phyloP scores from a whole-genome alignment of 805 yeast species.

The Zygosaccharomyces kombuchaensis region DNA sequence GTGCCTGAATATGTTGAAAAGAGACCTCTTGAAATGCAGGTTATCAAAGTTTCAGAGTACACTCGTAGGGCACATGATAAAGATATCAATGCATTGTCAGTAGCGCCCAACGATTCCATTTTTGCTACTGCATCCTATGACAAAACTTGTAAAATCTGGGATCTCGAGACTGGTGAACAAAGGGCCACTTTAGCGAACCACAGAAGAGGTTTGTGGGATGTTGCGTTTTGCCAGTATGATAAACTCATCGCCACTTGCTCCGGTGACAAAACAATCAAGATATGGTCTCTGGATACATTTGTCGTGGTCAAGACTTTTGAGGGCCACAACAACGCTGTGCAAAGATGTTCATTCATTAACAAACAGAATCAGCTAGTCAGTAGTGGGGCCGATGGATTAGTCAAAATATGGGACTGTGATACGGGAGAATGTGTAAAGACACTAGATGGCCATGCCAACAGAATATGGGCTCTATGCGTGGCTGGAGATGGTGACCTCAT shows the following conservation, averaged over 20 bases:
- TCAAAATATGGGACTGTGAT: constrained; percentile 82
- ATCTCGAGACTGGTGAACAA: constrained; percentile 77
- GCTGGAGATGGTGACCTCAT: constrained; percentile 63
- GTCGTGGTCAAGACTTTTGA: constrained; percentile 79
- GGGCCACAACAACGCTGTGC: constrained; percentile 91
- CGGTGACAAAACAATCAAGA: constrained; percentile 85
- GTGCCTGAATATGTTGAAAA: constrained; percentile 43
- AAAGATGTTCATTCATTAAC: constrained; percentile 68
- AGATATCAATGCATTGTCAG: constrained; percentile 84
- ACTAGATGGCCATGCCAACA: constrained; percentile 86
- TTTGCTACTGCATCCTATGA: constrained; percentile 96
- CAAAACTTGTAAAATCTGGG: constrained; percentile 88
- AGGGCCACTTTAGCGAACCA: constrained; percentile 85
- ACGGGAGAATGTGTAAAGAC: constrained; percentile 79
- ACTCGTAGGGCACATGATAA: constrained; percentile 97
- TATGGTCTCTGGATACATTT: constrained; percentile 82
- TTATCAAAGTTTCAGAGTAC: constrained; percentile 64
- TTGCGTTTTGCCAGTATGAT: constrained; percentile 75
- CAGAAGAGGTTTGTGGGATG: constrained; percentile 92
- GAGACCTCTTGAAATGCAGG: constrained; percentile 21
- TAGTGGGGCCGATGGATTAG: constrained; percentile 90
- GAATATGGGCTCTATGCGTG: constrained; percentile 85
- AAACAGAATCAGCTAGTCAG: constrained; percentile 61
- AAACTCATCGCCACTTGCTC: constrained; percentile 76
- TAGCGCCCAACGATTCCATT: constrained; percentile 83